Evolutionary conservation across 257 asterid genomes (phyloP).

Genomic region (Prunella vulgaris): DNA sequence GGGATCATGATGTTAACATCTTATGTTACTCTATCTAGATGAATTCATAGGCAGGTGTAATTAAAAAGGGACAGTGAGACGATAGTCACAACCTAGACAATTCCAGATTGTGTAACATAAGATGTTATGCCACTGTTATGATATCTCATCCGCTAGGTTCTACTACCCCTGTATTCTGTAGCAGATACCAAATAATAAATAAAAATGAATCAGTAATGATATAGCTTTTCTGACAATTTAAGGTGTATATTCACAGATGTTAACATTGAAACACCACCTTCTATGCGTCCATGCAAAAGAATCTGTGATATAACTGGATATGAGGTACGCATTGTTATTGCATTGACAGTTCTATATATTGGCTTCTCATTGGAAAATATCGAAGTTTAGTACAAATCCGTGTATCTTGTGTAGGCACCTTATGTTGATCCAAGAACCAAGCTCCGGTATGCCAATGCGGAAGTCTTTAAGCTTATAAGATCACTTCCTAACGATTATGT

Average conservation of each 20-base stretch:
- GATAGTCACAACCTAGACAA: no score
- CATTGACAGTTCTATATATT: background rate
- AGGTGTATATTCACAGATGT: constrained; percentile 48
- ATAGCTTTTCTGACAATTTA: background rate
- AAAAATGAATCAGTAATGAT: background rate
- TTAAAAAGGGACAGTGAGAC: no score
- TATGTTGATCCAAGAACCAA: constrained; percentile 93
- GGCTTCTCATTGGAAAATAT: background rate
- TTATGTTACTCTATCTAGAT: no score
- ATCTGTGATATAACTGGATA: constrained; percentile 91
- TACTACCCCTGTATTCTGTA: background rate
- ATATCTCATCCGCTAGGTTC: no score
- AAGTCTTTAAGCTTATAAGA: constrained; percentile 78
- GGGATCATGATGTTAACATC: no score
- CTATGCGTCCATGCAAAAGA: constrained; percentile 74
- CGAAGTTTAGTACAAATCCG: background rate
- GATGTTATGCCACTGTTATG: no score
- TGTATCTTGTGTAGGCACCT: constrained; percentile 61
- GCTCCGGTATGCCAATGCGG: constrained; percentile 80
- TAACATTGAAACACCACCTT: constrained; percentile 82
- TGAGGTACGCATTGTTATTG: constrained; percentile 44
- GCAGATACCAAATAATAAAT: background rate
- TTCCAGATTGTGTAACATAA: no score
- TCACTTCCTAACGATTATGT: constrained; percentile 90
- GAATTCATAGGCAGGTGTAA: no score